Base-by-base conservation (phyloP, 495 filamentous ascomycete species). In the Echria macrotheca region DNA sequence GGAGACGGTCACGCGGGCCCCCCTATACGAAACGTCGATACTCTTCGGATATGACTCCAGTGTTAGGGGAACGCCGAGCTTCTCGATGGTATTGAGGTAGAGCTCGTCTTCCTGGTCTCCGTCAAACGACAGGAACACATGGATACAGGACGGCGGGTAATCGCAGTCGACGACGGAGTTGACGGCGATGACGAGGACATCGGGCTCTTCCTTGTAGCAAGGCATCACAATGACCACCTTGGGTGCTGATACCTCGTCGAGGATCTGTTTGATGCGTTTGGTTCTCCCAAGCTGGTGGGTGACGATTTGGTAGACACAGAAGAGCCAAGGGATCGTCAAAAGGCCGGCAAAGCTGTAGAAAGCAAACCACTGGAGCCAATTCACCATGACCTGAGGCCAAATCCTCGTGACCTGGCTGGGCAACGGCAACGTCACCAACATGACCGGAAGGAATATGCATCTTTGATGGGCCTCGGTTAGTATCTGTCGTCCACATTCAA, bases 221-320 rank as follows among this genome's bases (percentile, higher is more conserved):
- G 93, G 93, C 89, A 98, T 96, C 35, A 97, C 85, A 46, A 97
- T 89, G 33, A 97, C 91, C 5, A 94, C 89, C 65, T 97, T 98
- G 0, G 93, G 93, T 1, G 93, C 91, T 6, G 84, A 86, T 0
- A 74, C 68, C 56, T 95, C 89, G 61, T 96, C 87, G 40, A 97
- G 70, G 0, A 87, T 82, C 39, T 86, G 75, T 61, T 96, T 91
- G 57, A 96, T 86, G 26, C 83, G 78, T 56, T 87, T 87, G 21
- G 72, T 85, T 41, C 88, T 79, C 29, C 93, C 91, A 19, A 96
- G 70, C 25, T 83, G 84, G 63, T 90, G 84, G 6, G 87, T 95
- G 40, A 95, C 83, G 11, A 95, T 79, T 54, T 90, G 82, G 61
- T 93, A 95, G 36, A 96, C 78, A 65, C 91, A 96, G 57, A 95